Conservation (phyloP, 2,329 filamentous ascomycete genomes). For the Botrytis squamosa region DNA sequence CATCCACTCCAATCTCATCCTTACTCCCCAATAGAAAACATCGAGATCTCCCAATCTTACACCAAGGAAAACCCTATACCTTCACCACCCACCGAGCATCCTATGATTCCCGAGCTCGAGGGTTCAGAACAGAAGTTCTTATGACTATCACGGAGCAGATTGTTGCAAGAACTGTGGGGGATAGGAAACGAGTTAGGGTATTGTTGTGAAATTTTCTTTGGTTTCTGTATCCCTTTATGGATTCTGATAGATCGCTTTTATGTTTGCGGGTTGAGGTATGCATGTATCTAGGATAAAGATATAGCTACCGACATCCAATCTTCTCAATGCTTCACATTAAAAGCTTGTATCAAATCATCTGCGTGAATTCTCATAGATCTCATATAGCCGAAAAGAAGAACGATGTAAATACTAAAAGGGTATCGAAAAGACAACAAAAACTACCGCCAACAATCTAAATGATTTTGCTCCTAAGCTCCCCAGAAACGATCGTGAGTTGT, state of each 20-base stretch:
- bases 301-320: neutral
- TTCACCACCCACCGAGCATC: neutral
- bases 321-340: neutral
- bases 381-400: neutral
- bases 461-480: constrained; percentile 9
- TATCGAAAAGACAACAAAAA: constrained; percentile 16
- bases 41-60: neutral
- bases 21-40: neutral
- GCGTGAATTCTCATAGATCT: neutral
- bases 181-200: neutral
- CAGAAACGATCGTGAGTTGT: neutral
- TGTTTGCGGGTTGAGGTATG: neutral
- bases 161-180: neutral
- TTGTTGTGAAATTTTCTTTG: neutral
- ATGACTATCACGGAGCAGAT: too few species aligned
- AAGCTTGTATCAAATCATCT: neutral
- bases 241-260: neutral
- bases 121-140: neutral
- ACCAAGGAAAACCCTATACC: too few species aligned
- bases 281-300: neutral
- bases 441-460: neutral
- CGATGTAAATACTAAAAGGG: constrained; percentile 1
- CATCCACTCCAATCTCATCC: neutral
- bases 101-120: neutral
- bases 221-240: neutral